These are phyloP conservation scores for Abrus precatorius DNA, from an alignment of 306 rosid genomes.

Conservation along the genomic window DNA sequence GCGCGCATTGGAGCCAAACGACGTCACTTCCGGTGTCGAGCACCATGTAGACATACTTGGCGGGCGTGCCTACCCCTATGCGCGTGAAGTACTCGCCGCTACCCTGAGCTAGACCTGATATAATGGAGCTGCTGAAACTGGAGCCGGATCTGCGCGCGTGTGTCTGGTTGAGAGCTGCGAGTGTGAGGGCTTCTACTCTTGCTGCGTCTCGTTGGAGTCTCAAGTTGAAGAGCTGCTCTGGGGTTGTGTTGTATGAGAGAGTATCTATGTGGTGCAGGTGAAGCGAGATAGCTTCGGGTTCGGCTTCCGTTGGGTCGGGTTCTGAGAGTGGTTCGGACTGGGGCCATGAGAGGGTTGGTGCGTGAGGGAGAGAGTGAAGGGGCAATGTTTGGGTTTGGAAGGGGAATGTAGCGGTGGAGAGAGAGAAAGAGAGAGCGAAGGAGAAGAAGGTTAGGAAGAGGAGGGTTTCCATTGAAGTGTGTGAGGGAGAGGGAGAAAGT, in stretches of 20 bases:
- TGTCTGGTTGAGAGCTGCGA: constrained; percentile 35
- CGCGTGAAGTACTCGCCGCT: constrained; percentile 99
- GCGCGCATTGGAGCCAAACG: constrained; percentile 93
- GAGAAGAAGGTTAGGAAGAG: constrained; percentile 41
- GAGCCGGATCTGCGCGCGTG: constrained; percentile 13
- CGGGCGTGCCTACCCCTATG: constrained; percentile 85
- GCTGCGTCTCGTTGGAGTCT: constrained; percentile 74
- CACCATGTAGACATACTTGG: constrained; percentile 81
- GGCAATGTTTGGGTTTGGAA: constrained; percentile 61
- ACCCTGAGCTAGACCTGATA: constrained; percentile 86
- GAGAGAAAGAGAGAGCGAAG: constrained; percentile 49
- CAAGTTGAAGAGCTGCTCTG: constrained; percentile 73
- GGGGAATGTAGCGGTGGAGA: constrained; percentile 26
- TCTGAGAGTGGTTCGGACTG: constrained; percentile 41
- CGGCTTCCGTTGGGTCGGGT: constrained; percentile 30
- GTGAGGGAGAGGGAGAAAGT: neutral
- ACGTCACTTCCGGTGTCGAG: constrained; percentile 93
- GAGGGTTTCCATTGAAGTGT: constrained; percentile 57
- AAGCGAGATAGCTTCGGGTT: constrained; percentile 47
- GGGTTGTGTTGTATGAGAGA: constrained; percentile 60
- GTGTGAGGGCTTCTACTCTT: constrained; percentile 55
- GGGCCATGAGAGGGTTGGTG: constrained; percentile 62
- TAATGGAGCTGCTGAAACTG: constrained; percentile 80
- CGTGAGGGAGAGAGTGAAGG: constrained; percentile 60
- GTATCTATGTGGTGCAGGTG: constrained; percentile 79